Evolutionary conservation across 106 monocot species (phyloP).

Genomic region (Dendrobium officinale): DNA sequence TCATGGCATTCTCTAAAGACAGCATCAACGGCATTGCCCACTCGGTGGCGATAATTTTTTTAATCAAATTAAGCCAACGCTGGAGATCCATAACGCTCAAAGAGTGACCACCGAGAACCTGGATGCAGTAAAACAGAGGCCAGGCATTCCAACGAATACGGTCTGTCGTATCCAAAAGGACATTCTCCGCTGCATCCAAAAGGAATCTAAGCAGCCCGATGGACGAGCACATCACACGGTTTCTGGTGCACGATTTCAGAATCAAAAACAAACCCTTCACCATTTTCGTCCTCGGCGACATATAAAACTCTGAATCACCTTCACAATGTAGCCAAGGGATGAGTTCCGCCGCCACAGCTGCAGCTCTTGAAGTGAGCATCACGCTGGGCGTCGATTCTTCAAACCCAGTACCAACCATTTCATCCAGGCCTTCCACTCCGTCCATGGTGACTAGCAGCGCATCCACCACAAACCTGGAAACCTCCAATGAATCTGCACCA

Average conservation of each 20-base stretch:
- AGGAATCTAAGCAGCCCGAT: constrained; percentile 57
- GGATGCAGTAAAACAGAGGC: constrained; percentile 62
- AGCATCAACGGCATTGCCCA: constrained; percentile 60
- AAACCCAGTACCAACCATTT: constrained; percentile 3
- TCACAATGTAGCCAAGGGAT: constrained; percentile 58
- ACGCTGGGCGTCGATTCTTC: constrained; percentile 39
- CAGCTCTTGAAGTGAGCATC: constrained; percentile 68
- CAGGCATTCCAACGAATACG: constrained; percentile 42
- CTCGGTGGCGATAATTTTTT: constrained; percentile 38
- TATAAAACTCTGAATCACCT: constrained; percentile 40
- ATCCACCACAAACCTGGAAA: constrained; percentile 58
- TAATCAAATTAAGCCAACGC: constrained; percentile 59
- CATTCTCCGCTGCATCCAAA: constrained; percentile 42
- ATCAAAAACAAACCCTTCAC: constrained; percentile 55
- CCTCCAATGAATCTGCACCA: constrained; percentile 7
- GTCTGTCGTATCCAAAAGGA: constrained; percentile 21
- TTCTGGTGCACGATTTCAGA: constrained; percentile 59
- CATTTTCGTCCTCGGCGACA: constrained; percentile 72
- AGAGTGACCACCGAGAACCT: constrained; percentile 72
- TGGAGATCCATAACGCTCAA: constrained; percentile 61
- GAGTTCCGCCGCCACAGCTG: constrained; percentile 53
- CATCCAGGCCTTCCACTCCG: constrained; percentile 59
- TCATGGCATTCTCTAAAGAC: constrained; percentile 78
- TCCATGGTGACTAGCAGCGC: constrained; percentile 82
- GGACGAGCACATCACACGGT: constrained; percentile 79